Evolutionary conservation across 83 land plant species (phyloP), one percentile per base, ranked within the genome.

Genomic region (Picea mariana): DNA sequence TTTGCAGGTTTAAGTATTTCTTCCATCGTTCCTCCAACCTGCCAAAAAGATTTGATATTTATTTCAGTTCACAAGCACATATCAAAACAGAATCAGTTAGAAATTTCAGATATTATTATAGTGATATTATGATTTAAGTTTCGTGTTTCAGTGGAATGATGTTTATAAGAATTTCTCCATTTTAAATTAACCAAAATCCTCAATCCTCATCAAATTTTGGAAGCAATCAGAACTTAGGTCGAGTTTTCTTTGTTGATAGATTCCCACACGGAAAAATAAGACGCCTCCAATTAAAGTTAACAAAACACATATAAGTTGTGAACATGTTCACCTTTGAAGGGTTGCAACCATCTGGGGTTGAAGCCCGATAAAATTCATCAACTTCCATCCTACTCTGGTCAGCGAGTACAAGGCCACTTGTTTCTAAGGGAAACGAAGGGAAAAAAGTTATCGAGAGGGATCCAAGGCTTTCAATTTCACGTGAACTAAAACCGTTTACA

Each of bases 391-490:
- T 71, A 2, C 18, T 16, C 20, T 42, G 40, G 2, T 34, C 75
- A 34, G 6, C 75, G n/a, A 40, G 75, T 38, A 71, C 3, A 34
- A 71, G 75, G 18, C 47, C 75, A 40, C 49, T 71, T 17, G 75
- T 47, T 34, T 15, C 49, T 18, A 71, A 16, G 6, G 75, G 75
- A 49, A 71, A 42, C 27, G 75, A 71, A 1, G 75, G 75, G 18
- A 71, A 71, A 18, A 34, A 71, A 71, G 49, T 34, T 17, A 17
- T 38, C 7, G 40, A 71, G 75, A 71, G 75, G 47, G 47, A 49
- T 71, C n/a, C 31, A 40, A 71, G 75, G 75, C 75, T 71, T 40
- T n/a, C 20, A n/a, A 71, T 16, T 71, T 71, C 49, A 3, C 47
- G 47, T 40, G 49, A 12, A 7, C 75, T 71, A 71, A 71, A 38